These are phyloP conservation scores for Dictyostelium firmibasis DNA, from an alignment of 78 protist species.

Conservation along the genomic window DNA sequence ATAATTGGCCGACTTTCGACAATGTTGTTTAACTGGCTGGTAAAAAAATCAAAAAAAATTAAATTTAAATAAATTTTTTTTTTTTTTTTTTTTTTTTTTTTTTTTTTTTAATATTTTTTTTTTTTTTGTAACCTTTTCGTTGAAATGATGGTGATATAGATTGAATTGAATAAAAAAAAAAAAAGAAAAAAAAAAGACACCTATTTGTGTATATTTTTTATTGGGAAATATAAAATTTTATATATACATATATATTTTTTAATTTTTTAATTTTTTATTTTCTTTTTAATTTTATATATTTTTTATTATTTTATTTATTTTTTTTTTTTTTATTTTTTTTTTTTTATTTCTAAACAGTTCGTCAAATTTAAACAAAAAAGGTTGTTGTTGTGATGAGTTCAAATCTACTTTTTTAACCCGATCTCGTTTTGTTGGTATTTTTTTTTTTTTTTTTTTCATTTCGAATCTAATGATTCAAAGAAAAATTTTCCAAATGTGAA, in stretches of 20 bases:
- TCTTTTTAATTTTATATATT: too few relatives aligned
- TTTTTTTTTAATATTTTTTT: too few relatives aligned
- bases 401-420: background rate
- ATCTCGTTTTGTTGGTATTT: background rate
- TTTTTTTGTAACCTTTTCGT: background rate
- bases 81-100: background rate
- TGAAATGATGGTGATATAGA: background rate
- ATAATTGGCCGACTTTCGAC: background rate
- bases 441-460: too few relatives aligned
- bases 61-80: background rate
- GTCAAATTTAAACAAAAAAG: too few relatives aligned
- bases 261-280: too few relatives aligned
- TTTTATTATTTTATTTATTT: too few relatives aligned
- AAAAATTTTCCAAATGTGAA: background rate
- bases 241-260: too few relatives aligned
- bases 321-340: too few relatives aligned
- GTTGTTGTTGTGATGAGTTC: background rate
- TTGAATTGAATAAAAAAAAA: too few relatives aligned
- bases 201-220: too few relatives aligned
- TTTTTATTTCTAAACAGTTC: too few relatives aligned
- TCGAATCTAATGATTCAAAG: background rate
- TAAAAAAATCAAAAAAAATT: background rate
- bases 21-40: background rate
- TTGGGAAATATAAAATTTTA: too few relatives aligned
- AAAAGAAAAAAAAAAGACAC: background rate